Conservation (phyloP, 164 flowering plant genomes). For the Pachysandra terminalis region DNA sequence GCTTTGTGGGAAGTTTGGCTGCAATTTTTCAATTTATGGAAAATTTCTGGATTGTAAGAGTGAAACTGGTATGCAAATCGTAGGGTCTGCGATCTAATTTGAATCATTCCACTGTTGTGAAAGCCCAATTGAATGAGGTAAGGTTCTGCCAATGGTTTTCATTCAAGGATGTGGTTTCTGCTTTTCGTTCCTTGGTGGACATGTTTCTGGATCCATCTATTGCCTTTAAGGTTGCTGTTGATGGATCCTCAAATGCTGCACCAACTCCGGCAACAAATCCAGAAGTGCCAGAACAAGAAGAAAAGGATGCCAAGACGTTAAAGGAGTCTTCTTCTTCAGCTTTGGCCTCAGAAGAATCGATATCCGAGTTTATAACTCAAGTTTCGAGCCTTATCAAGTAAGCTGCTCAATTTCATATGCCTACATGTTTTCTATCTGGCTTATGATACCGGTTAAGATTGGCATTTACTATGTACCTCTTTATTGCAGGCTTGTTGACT, state of each 20-base stretch:
- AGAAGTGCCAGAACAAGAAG: constrained; percentile 20
- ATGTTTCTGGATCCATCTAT: constrained; percentile 27
- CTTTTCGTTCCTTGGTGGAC: constrained; percentile 24
- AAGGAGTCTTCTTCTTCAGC: constrained; percentile 25
- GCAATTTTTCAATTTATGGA: neutral
- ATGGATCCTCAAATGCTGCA: constrained; percentile 43
- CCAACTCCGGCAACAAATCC: constrained; percentile 25
- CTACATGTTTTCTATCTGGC: neutral
- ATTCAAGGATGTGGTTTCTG: constrained; percentile 26
- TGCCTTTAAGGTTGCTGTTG: constrained; percentile 50
- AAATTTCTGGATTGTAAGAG: neutral
- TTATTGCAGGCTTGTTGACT: constrained; percentile 76
- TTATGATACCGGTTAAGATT: neutral
- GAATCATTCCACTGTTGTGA: constrained; percentile 30
- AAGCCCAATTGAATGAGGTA: constrained; percentile 58
- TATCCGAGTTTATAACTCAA: constrained; percentile 58
- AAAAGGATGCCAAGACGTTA: constrained; percentile 30
- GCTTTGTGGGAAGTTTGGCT: neutral
- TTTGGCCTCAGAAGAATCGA: constrained; percentile 46
- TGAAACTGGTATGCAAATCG: neutral
- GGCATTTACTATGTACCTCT: constrained; percentile 4
- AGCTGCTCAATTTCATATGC: neutral
- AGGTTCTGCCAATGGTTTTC: constrained; percentile 26
- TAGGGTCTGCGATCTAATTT: constrained; percentile 32
- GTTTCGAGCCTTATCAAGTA: constrained; percentile 63